Conservation (phyloP, 202 grass and related monocot species). For the Panicum virgatum region DNA sequence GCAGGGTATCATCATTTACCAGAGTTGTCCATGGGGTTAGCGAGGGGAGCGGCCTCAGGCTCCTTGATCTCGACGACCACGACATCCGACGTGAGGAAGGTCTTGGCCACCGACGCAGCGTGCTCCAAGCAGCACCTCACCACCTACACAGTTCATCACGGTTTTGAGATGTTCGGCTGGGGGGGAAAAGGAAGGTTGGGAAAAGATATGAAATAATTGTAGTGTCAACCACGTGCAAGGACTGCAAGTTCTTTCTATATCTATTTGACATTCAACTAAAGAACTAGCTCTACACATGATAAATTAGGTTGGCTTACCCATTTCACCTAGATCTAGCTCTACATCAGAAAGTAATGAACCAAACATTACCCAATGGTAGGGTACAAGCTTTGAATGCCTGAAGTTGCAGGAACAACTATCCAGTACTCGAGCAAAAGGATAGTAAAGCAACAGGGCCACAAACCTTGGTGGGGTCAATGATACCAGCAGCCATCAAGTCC, state of each 20-base stretch:
- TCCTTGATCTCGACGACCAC: constrained; percentile 97
- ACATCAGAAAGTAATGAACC: too few species aligned
- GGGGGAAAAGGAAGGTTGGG: neutral
- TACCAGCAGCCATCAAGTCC: constrained; percentile 99
- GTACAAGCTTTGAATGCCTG: neutral
- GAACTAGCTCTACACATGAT: neutral
- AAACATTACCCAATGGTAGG: neutral
- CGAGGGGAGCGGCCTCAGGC: constrained; percentile 57
- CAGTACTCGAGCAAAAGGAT: neutral
- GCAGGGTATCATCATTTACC: constrained; percentile 40
- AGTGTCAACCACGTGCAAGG: constrained; percentile 1
- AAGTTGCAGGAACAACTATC: neutral
- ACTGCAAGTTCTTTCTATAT: neutral
- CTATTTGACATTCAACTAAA: neutral
- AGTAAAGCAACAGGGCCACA: neutral
- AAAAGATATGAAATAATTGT: constrained; percentile 13
- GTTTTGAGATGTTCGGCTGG: neutral
- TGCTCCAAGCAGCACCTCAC: constrained; percentile 99
- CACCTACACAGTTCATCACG: constrained; percentile 48
- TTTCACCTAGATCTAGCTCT: neutral
- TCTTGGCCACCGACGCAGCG: constrained; percentile 81
- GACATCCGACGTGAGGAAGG: constrained; percentile 89
- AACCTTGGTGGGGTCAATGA: constrained; percentile 99
- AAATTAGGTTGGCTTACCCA: neutral
- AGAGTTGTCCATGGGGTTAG: constrained; percentile 89